These are phyloP conservation scores for Luzula sylvatica DNA, from an alignment of 176 grass and related monocot species.

Conservation along the genomic window DNA sequence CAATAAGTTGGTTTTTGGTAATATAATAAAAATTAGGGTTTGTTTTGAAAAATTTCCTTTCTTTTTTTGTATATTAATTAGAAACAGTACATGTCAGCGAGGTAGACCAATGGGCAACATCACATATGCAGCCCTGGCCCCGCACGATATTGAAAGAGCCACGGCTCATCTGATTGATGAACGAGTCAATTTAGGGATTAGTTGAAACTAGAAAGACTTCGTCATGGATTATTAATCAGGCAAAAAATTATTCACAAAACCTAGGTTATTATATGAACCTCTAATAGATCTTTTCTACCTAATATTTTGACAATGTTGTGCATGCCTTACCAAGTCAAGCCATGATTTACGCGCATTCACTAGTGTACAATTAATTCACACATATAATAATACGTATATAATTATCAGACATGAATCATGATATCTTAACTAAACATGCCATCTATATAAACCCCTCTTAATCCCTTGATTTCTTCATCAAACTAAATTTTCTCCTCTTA, in stretches of 20 bases:
- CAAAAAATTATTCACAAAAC: neutral
- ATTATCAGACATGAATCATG: neutral
- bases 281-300: slow-evolving; percentile 19
- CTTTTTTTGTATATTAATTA: too few relatives aligned
- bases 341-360: slow-evolving; percentile 7
- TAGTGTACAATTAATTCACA: neutral
- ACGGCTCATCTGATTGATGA: too few relatives aligned
- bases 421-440: slow-evolving; percentile 3
- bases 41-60: too few relatives aligned
- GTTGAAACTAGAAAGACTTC: neutral
- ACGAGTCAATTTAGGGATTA: neutral
- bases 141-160: too few relatives aligned
- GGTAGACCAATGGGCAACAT: too few relatives aligned
- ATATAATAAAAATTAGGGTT: too few relatives aligned
- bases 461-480: neutral
- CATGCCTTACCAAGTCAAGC: slow-evolving; percentile 17
- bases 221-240: neutral
- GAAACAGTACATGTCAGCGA: too few relatives aligned
- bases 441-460: slow-evolving; percentile 17
- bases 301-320: slow-evolving; percentile 14
- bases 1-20: too few relatives aligned
- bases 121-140: too few relatives aligned
- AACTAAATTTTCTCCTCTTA: too few relatives aligned
- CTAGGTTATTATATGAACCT: neutral
- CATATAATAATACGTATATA: neutral